Conservation (phyloP, 1,284 basidiomycete genomes). For the Tilletia setariae region DNA sequence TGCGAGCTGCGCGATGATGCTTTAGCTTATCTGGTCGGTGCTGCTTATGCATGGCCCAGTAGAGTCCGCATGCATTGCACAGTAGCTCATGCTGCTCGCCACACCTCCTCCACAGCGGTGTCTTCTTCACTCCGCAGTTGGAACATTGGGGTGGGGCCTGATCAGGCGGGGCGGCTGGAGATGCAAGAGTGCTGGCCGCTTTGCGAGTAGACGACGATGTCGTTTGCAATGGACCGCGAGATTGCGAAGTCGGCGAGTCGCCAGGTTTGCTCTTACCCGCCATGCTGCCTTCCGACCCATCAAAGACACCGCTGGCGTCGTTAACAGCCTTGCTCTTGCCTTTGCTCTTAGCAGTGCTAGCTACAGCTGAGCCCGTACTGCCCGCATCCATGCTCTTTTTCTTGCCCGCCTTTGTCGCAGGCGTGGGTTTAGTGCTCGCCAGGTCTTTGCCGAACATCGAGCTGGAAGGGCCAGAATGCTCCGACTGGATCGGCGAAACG, state of each 20-base stretch:
- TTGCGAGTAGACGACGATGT: conserved; percentile 3
- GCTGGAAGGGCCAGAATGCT: neutral
- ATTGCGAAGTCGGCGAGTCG: neutral
- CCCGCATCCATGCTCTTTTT: neutral
- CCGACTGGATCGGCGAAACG: neutral
- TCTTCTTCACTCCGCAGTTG: conserved; percentile 48
- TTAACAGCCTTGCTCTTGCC: neutral
- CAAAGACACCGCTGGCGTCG: neutral
- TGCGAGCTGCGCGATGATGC: conserved; percentile 22
- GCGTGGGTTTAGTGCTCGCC: neutral
- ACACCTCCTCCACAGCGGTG: conserved; percentile 49
- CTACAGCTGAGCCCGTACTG: neutral
- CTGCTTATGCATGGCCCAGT: conserved; percentile 49
- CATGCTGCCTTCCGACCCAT: neutral
- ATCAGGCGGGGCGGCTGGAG: conserved; percentile 2
- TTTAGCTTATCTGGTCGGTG: conserved; percentile 45
- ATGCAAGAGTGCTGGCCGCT: conserved; percentile 8
- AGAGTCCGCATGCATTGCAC: conserved; percentile 52
- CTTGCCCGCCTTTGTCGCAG: neutral
- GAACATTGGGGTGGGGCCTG: conserved; percentile 36
- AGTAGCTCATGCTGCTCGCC: conserved; percentile 40
- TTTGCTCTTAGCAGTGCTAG: neutral
- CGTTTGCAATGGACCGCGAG: neutral
- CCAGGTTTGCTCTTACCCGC: neutral
- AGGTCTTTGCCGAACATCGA: neutral